Base-by-base conservation (phyloP, 805 yeast genomes). In the Saccharomyces eubayanus region DNA sequence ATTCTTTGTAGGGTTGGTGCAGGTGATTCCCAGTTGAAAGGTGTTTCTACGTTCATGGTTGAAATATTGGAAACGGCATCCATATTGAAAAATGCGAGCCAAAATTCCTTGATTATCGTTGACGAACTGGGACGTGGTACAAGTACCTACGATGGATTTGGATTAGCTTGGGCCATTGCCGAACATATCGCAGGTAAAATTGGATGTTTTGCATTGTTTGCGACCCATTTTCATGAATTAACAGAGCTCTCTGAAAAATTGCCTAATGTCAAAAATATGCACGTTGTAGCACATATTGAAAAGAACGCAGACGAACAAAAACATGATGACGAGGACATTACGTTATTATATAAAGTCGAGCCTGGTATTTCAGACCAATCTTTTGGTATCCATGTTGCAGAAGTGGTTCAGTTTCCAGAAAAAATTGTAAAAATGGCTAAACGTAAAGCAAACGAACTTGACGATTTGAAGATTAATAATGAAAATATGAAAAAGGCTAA, bases 1-100 rank as follows among this genome's bases (percentile, higher is more conserved):
- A 85, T 94, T 5, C 77, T 94, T 55, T 95, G 98, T 12, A 82
- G 99, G 65, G 97, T 94, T n/a, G 99, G 99, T 10, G 98, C 99
- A 2, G 96, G 97, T 11, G 99, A 94, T 68, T 92, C 97, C 0
- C 99, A 94, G 71, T 76, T 94, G 65, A 91, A 92, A 70, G 99
- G 99, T 28, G 89, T 94, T 29, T 91, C 98, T 0, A 94, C 99
- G 0, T 94, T 94, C 63, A 89, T 89, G 97, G 90, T 96, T 20
- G 99, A 94, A 67, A 94, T 94, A 99, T 76, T 94, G 55, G 99
- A 94, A 66, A 94, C 97, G 41, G 89, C 97, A 0, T 85, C 96
- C 0, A 94, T 94, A 59, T 77, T 94, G 60, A 86, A 89, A 60
- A 82, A 91, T 14, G 96, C 97, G 1, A 84, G 96, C 0, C 71